Percentiles rank a stretch among this genome's conserved stretches.
Evolutionary conservation across 1,284 basidiomycete species (phyloP).

Genomic region (Flammula alnicola): DNA sequence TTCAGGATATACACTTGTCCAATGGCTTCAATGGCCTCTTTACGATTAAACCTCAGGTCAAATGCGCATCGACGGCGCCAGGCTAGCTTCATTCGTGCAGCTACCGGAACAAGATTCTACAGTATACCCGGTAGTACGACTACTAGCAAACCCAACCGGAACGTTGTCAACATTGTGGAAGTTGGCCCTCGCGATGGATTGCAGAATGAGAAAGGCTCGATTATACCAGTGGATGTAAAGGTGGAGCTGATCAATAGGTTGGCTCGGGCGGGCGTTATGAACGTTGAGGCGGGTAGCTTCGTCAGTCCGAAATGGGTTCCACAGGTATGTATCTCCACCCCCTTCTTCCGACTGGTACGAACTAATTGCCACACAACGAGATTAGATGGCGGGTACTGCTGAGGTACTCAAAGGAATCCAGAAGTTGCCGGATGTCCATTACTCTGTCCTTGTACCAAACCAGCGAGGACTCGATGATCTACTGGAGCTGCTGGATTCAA

Average conservation of each 20-base stretch:
- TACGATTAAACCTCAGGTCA: too few relatives aligned
- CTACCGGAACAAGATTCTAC: too few relatives aligned
- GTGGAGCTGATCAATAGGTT: constrained; percentile 83
- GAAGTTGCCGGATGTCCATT: constrained; percentile 59
- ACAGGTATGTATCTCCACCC: constrained; percentile 57
- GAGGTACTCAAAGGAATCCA: constrained; percentile 69
- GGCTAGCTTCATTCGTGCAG: too few relatives aligned
- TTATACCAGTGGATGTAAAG: constrained; percentile 79
- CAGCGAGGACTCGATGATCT: constrained; percentile 76
- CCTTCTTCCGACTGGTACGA: not conserved
- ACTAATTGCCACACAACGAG: not conserved
- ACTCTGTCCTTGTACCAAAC: constrained; percentile 90
- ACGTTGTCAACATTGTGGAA: constrained; percentile 78
- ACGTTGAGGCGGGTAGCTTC: constrained; percentile 90
- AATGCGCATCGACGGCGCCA: too few relatives aligned
- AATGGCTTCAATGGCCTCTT: too few relatives aligned
- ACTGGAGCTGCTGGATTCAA: constrained; percentile 51
- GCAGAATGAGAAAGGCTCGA: constrained; percentile 81
- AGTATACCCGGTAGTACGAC: too few relatives aligned
- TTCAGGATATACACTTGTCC: too few relatives aligned
- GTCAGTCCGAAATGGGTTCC: constrained; percentile 95
- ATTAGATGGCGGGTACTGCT: constrained; percentile 85
- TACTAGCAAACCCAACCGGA: too few relatives aligned
- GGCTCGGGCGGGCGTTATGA: constrained; percentile 68
- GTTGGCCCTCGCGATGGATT: constrained; percentile 93